These are phyloP conservation scores for Capsicum chinense DNA, from an alignment of 257 asterid species.

Conservation along the genomic window DNA sequence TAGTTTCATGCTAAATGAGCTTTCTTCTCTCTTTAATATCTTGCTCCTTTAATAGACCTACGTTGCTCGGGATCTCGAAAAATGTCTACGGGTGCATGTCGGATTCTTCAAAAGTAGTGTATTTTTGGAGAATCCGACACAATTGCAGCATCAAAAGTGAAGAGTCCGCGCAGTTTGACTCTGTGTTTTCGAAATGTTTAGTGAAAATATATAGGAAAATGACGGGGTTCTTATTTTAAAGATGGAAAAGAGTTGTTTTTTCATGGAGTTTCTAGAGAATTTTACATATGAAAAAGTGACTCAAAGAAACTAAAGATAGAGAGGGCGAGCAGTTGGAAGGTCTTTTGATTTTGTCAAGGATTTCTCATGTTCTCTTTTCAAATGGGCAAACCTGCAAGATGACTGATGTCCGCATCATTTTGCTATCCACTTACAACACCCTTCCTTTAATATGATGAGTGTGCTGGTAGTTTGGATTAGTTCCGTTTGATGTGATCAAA, in stretches of 20 bases:
- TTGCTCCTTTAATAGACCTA: background rate
- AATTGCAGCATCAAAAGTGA: no score
- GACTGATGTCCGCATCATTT: background rate
- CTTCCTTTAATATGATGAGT: background rate
- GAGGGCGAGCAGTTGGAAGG: background rate
- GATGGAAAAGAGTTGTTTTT: background rate
- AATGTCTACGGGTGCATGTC: no score
- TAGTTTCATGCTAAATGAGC: background rate
- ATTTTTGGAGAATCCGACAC: no score
- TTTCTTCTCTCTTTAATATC: background rate
- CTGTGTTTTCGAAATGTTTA: background rate
- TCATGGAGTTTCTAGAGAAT: background rate
- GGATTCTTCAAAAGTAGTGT: no score
- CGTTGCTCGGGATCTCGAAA: no score
- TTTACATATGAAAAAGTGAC: constrained; percentile 9
- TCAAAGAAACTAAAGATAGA: background rate
- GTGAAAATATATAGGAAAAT: background rate
- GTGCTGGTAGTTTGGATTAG: background rate
- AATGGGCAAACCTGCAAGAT: background rate
- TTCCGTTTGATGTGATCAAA: background rate
- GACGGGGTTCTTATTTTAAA: background rate
- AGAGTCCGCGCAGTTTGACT: no score
- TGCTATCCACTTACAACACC: background rate
- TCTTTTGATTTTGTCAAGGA: background rate
- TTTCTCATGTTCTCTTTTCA: constrained; percentile 6